Conservation (phyloP, 73 alveolate species). For the Paramecium sonneborni region DNA sequence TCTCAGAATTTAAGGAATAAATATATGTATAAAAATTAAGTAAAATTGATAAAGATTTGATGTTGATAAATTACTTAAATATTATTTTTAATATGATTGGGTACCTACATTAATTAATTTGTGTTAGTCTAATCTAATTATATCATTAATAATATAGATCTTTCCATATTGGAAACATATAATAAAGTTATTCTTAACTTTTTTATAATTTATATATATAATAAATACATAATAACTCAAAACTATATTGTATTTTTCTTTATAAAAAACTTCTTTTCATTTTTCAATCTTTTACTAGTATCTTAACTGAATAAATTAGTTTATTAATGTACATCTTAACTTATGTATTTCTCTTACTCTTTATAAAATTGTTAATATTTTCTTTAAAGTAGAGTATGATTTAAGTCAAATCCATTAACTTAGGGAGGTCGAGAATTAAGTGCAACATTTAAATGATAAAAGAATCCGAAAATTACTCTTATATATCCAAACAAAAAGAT, state of each 20-base stretch:
- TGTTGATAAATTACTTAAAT: too few species aligned
- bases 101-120: too few species aligned
- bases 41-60: too few species aligned
- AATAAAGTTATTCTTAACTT: background rate
- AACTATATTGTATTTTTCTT: too few species aligned
- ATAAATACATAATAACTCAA: too few species aligned
- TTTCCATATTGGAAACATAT: background rate
- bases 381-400: background rate
- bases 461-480: background rate
- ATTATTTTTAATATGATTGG: too few species aligned
- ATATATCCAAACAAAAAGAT: background rate
- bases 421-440: slow-evolving; percentile 32
- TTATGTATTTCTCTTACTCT: background rate
- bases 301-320: background rate
- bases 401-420: slow-evolving; percentile 22
- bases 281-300: background rate
- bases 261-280: background rate
- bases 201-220: too few species aligned
- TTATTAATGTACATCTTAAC: background rate
- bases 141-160: background rate
- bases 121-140: background rate
- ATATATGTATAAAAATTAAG: too few species aligned
- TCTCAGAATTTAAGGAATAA: too few species aligned
- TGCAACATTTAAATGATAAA: background rate
- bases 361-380: background rate